Percentiles rank a stretch among this genome's conserved stretches.
Conservation (phyloP, 805 yeast species). For the Metschnikowia baotianmanensis region DNA sequence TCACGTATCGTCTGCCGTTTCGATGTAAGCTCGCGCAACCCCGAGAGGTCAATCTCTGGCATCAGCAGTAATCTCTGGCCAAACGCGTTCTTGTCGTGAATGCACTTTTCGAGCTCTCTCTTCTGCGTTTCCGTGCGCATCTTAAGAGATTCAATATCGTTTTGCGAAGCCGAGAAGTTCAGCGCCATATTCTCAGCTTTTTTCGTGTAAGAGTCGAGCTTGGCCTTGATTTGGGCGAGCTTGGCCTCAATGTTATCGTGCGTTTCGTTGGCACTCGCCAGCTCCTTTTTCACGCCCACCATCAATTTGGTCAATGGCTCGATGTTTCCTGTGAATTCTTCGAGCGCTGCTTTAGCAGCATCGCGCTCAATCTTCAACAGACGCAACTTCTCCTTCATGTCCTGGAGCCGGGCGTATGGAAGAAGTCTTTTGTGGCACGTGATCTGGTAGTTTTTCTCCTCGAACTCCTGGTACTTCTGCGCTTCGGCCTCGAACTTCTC, state of each 20-base stretch:
- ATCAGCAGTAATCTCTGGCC: conserved; percentile 5
- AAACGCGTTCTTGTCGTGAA: conserved; percentile 12
- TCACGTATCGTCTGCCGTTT: conserved; percentile 15
- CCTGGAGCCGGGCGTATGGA: conserved; percentile 41
- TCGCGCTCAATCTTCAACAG: conserved; percentile 35
- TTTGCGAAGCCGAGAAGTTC: conserved; percentile 9
- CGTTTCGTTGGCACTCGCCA: background rate
- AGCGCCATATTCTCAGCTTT: conserved; percentile 7
- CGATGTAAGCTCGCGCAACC: conserved; percentile 5
- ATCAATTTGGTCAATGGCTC: conserved; percentile 23
- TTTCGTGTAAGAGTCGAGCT: background rate
- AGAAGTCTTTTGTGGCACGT: conserved; percentile 37
- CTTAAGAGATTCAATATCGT: conserved; percentile 14
- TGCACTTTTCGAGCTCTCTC: conserved; percentile 12
- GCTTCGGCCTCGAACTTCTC: conserved; percentile 46
- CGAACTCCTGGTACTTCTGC: conserved; percentile 43
- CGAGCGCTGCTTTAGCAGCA: conserved; percentile 32
- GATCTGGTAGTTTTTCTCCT: conserved; percentile 41
- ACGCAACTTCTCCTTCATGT: conserved; percentile 32
- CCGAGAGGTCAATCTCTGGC: conserved; percentile 11
- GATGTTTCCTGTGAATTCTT: conserved; percentile 22
- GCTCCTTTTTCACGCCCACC: background rate
- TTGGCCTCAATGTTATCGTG: conserved; percentile 1
- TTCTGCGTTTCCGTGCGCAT: conserved; percentile 15
- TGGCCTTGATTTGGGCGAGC: conserved; percentile 1